Evolutionary conservation across 805 yeast species (phyloP), one percentile per base, ranked within the genome.

Genomic region (Lipomyces anomalus): DNA sequence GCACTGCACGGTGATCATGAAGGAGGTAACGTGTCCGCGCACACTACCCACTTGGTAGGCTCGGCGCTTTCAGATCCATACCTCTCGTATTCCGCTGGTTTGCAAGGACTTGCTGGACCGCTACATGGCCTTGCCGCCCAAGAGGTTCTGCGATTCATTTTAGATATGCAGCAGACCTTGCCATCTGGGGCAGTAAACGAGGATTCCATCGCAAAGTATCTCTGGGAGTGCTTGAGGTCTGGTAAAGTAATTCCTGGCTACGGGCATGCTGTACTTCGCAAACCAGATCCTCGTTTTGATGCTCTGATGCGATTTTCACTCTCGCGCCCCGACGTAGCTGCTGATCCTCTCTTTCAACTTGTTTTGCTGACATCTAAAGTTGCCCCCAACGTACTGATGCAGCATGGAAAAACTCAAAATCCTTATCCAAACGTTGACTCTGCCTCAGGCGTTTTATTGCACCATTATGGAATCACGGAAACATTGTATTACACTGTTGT

Each of bases 361-460:
- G 89, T 84, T 57, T 70, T 76, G 55, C 73, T 74, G 65, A 68
- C 82, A 48, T 79, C 81, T 60, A 72, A 77, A 58, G 74, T 83
- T 50, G 90, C 88, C 28, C 90, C 92, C 46, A 76, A 73, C 48
- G 89, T 84, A 35, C 70, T 84, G 60, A 78, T 76, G 54, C 68
- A 79, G 68, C 90, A 84, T 68, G 90, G 92, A 48, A 84, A 84
- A 73, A 82, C 89, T 63, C 80, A 82, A 72, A 84, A 84, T 72
- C 92, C 92, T 53, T 80, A 74, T 74, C 92, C 92, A 52, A 84
- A 84, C 63, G 92, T 84, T 53, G 92, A 84, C 67, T 79, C 88
- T 36, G 76, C 80, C 58, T 79, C 86, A 18, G 92, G 92, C 56
- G 83, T 83, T 40, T 68, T 84, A 55, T 81, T 84, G 70, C 79